These are phyloP conservation scores for Aspergillus awamori DNA, from an alignment of 2,329 filamentous ascomycete species.

Conservation along the genomic window DNA sequence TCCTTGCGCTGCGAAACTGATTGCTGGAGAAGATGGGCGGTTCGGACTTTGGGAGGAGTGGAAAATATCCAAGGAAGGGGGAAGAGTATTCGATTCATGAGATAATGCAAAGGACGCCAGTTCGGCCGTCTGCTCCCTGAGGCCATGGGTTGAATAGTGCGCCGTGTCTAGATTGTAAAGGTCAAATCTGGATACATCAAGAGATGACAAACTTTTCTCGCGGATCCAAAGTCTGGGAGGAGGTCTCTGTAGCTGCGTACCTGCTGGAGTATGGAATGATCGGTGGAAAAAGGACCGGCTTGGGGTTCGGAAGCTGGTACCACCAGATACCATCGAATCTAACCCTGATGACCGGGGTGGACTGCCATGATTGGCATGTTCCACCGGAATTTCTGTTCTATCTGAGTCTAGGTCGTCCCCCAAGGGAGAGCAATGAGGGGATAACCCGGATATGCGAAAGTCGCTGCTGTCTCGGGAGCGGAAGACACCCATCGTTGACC, in stretches of 20 bases:
- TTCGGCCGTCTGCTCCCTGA: constrained; percentile 85
- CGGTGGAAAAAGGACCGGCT: constrained; percentile 50
- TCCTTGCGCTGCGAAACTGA: constrained; percentile 18
- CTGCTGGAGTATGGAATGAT: constrained; percentile 47
- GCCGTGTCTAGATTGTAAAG: constrained; percentile 61
- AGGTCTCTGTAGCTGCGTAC: constrained; percentile 27
- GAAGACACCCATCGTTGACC: constrained; percentile 32
- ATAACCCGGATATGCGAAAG: constrained; percentile 31
- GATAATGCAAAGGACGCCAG: constrained; percentile 80
- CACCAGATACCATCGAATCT: constrained; percentile 34
- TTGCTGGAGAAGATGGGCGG: constrained; percentile 27
- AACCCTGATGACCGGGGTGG: constrained; percentile 29
- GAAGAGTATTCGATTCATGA: constrained; percentile 31
- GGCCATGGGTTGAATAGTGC: constrained; percentile 72
- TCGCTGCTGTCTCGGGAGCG: constrained; percentile 34
- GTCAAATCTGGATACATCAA: constrained; percentile 23
- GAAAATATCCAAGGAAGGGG: constrained; percentile 36
- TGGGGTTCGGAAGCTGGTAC: constrained; percentile 43
- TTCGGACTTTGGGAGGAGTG: constrained; percentile 14
- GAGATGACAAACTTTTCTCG: neutral
- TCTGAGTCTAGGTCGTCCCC: constrained; percentile 27
- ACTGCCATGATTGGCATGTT: constrained; percentile 34
- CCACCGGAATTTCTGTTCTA: constrained; percentile 28
- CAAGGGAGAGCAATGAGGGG: constrained; percentile 26
- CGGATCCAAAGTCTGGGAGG: neutral